Conservation (phyloP, 1,139 yeast genomes). For the Geotrichum candidum region DNA sequence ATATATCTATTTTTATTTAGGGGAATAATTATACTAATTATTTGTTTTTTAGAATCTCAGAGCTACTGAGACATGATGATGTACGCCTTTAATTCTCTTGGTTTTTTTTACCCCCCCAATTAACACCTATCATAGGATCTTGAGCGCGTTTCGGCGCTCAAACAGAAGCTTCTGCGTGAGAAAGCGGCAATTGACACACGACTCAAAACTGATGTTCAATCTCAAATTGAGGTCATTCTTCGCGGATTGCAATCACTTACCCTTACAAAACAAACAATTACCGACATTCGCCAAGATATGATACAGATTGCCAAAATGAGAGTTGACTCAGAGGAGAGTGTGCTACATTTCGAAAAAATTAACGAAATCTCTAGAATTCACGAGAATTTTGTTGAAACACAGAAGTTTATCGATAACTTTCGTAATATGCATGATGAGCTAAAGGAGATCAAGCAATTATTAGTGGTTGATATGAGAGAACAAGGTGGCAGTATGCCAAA, state of each 20-base stretch:
- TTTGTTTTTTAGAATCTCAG: conserved; percentile 22
- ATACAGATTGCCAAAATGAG: conserved; percentile 28
- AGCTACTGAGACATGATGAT: conserved; percentile 28
- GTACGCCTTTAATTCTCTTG: conserved; percentile 17
- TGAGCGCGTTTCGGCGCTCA: conserved; percentile 48
- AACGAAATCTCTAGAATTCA: conserved; percentile 59
- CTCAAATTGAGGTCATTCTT: conserved; percentile 51
- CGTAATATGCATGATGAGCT: conserved; percentile 50
- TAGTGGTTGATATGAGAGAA: conserved; percentile 47
- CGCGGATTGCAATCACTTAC: conserved; percentile 33
- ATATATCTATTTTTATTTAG: not conserved
- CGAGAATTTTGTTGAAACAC: conserved; percentile 67
- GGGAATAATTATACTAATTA: not conserved
- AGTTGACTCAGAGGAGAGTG: conserved; percentile 32
- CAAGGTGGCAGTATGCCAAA: conserved; percentile 50
- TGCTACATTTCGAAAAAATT: conserved; percentile 51
- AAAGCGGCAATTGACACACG: conserved; percentile 69
- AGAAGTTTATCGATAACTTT: conserved; percentile 59
- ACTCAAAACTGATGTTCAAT: conserved; percentile 56
- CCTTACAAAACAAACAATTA: conserved; percentile 30
- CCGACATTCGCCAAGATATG: conserved; percentile 30
- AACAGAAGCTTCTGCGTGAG: conserved; percentile 60
- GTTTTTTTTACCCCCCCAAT: not conserved
- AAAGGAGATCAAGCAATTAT: conserved; percentile 45
- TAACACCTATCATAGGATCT: conserved; percentile 39